These are phyloP conservation scores for Cryoendolithus antarcticus DNA, from an alignment of 2,329 filamentous ascomycete species.

Conservation along the genomic window DNA sequence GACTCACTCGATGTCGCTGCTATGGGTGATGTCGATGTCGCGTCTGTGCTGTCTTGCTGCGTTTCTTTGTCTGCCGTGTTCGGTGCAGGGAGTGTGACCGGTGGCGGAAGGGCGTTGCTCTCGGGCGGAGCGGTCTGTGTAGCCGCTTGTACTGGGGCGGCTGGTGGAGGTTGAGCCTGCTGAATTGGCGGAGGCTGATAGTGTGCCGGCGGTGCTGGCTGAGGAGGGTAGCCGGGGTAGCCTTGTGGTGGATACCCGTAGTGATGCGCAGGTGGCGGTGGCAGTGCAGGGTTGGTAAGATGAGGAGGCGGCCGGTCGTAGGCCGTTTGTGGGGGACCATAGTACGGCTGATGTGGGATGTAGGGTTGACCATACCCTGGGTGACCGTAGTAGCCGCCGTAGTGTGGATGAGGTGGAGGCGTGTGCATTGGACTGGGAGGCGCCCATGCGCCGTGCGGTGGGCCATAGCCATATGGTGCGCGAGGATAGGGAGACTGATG, in stretches of 20 bases:
- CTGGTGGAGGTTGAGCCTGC: slow-evolving; percentile 1
- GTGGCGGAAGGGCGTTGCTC: slow-evolving; percentile 6
- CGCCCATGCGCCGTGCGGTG: slow-evolving; percentile 26
- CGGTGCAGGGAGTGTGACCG: slow-evolving; percentile 2
- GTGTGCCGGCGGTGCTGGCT: slow-evolving; percentile 11
- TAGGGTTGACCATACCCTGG: slow-evolving; percentile 11
- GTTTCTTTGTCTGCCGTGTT: slow-evolving; percentile 5
- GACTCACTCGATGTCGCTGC: too few relatives aligned
- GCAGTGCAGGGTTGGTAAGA: slow-evolving; percentile 22
- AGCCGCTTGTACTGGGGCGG: neutral
- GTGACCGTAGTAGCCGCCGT: slow-evolving; percentile 21
- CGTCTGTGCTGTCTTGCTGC: too few relatives aligned
- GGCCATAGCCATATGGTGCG: slow-evolving; percentile 26
- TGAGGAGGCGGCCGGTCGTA: slow-evolving; percentile 30
- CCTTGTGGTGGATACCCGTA: slow-evolving; percentile 18
- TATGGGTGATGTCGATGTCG: too few relatives aligned
- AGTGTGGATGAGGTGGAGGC: slow-evolving; percentile 23
- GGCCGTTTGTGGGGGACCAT: slow-evolving; percentile 11
- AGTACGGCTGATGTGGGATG: slow-evolving; percentile 21
- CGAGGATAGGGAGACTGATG: slow-evolving; percentile 30
- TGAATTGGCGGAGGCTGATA: slow-evolving; percentile 8
- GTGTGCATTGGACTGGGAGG: slow-evolving; percentile 32
- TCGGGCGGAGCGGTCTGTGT: slow-evolving; percentile 5
- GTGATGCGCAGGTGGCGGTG: slow-evolving; percentile 24
- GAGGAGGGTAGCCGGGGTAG: slow-evolving; percentile 11